Percentiles rank a stretch among this genome's conserved stretches.
These are phyloP conservation scores for Jaltomata sinuosa DNA, from an alignment of 257 asterid species.

Conservation along the genomic window DNA sequence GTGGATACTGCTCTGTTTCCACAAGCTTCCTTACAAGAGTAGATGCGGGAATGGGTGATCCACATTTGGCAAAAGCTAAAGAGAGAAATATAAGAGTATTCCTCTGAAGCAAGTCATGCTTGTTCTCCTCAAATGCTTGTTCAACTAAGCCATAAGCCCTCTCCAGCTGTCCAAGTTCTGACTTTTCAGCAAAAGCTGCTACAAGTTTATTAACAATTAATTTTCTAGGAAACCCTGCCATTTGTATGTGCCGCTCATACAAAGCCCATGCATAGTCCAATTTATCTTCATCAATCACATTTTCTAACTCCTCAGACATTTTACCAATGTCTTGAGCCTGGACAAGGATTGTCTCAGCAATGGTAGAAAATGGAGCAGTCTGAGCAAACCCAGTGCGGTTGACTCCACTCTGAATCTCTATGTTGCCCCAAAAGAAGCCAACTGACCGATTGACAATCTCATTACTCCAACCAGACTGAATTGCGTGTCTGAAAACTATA, in stretches of 20 bases:
- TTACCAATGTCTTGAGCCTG: conserved; percentile 85
- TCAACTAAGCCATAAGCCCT: conserved; percentile 75
- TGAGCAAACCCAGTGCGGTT: conserved; percentile 4
- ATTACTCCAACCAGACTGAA: conserved; percentile 9
- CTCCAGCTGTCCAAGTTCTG: conserved; percentile 47
- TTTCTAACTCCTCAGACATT: conserved; percentile 62
- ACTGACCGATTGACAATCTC: background rate
- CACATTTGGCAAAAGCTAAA: conserved; percentile 66
- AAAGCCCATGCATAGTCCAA: conserved; percentile 67
- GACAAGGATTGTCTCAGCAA: conserved; percentile 55
- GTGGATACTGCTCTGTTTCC: conserved; percentile 63
- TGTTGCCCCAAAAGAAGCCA: background rate
- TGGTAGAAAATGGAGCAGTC: conserved; percentile 35
- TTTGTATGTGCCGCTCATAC: conserved; percentile 61
- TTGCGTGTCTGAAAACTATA: conserved; percentile 11
- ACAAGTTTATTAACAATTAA: conserved; percentile 50
- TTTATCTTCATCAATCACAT: conserved; percentile 41
- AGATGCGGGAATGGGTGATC: conserved; percentile 60
- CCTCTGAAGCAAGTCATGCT: conserved; percentile 47
- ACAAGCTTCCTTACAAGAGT: conserved; percentile 73
- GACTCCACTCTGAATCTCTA: conserved; percentile 2
- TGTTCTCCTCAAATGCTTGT: conserved; percentile 54
- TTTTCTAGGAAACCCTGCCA: conserved; percentile 78
- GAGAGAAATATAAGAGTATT: conserved; percentile 61
- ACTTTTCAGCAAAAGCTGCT: conserved; percentile 38